These are phyloP conservation scores for Xerocomus minutiporus DNA, from an alignment of 1,284 basidiomycete species.

Conservation along the genomic window DNA sequence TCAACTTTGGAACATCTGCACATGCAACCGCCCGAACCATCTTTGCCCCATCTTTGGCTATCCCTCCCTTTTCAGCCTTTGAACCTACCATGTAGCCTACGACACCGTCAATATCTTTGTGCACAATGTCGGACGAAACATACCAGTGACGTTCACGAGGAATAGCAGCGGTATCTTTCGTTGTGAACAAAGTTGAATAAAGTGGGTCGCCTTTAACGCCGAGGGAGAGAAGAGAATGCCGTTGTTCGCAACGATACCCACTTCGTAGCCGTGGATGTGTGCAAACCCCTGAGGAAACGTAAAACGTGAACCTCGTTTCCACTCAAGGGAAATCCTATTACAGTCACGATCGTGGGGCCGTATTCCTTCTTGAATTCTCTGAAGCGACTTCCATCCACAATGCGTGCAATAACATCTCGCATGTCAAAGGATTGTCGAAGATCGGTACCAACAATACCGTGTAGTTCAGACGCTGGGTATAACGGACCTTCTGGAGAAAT, in stretches of 20 bases:
- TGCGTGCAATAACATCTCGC: conserved; percentile 86
- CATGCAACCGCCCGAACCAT: conserved; percentile 97
- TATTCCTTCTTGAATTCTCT: conserved; percentile 96
- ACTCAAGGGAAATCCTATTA: conserved; percentile 34
- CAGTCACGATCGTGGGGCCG: conserved; percentile 85
- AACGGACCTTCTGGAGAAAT: conserved; percentile 66
- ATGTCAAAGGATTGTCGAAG: conserved; percentile 87
- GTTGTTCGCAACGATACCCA: conserved; percentile 91
- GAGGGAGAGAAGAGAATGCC: conserved; percentile 93
- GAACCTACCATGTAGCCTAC: conserved; percentile 91
- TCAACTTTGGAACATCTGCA: conserved; percentile 91
- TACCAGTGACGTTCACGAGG: conserved; percentile 88
- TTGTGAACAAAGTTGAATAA: conserved; percentile 93
- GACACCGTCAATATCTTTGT: conserved; percentile 4
- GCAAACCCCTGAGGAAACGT: conserved; percentile 71
- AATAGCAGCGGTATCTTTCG: conserved; percentile 87
- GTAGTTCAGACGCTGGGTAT: conserved; percentile 77
- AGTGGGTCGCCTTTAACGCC: conserved; percentile 90
- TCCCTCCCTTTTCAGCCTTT: conserved; percentile 90
- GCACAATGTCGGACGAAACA: conserved; percentile 5
- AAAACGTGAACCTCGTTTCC: conserved; percentile 6
- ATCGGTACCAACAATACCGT: conserved; percentile 90
- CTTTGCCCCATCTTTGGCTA: conserved; percentile 96
- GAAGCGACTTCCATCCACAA: conserved; percentile 90
- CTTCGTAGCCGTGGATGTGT: conserved; percentile 82